Conservation (phyloP, 2,329 filamentous ascomycete genomes). For the Chaetothyriales sp. region DNA sequence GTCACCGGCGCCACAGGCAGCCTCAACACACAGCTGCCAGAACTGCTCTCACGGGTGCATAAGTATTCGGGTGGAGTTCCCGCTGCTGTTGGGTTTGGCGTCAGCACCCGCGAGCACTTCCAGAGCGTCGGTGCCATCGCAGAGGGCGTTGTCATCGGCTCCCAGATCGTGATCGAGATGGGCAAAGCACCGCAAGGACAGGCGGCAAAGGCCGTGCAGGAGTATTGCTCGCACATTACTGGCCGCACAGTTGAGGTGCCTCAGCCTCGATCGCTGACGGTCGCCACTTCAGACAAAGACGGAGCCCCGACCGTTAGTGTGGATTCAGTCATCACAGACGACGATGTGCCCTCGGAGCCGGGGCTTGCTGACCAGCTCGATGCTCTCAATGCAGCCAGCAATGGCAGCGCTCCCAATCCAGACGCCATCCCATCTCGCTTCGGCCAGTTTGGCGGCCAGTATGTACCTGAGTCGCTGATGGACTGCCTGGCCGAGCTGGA, state of each 20-base stretch:
- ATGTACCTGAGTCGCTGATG: slow-evolving; percentile 95
- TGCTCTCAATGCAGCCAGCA: slow-evolving; percentile 50
- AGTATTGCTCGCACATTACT: slow-evolving; percentile 67
- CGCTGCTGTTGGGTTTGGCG: slow-evolving; percentile 85
- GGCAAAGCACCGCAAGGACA: slow-evolving; percentile 51
- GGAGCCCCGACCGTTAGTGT: slow-evolving; percentile 45
- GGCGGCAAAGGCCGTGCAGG: slow-evolving; percentile 58
- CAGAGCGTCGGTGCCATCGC: slow-evolving; percentile 66
- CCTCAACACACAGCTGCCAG: slow-evolving; percentile 66
- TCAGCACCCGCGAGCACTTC: slow-evolving; percentile 92
- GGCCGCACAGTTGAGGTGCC: slow-evolving; percentile 37
- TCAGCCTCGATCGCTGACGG: slow-evolving; percentile 23
- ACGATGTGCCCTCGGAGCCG: slow-evolving; percentile 40
- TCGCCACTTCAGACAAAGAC: slow-evolving; percentile 45
- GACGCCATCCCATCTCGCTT: slow-evolving; percentile 67
- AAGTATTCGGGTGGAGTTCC: slow-evolving; percentile 82
- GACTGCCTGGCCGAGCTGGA: slow-evolving; percentile 87
- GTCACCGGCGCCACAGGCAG: slow-evolving; percentile 81
- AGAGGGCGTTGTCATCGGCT: slow-evolving; percentile 92
- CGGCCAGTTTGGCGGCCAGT: slow-evolving; percentile 91
- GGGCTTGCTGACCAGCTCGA: slow-evolving; percentile 72
- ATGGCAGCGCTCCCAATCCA: slow-evolving; percentile 27
- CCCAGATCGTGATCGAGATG: slow-evolving; percentile 78
- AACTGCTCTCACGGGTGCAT: slow-evolving; percentile 72
- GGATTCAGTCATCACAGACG: slow-evolving; percentile 50